Evolutionary conservation across 345 rosid genomes (phyloP), one percentile per base, ranked within the genome.

Genomic region (Nasturtium officinale): DNA sequence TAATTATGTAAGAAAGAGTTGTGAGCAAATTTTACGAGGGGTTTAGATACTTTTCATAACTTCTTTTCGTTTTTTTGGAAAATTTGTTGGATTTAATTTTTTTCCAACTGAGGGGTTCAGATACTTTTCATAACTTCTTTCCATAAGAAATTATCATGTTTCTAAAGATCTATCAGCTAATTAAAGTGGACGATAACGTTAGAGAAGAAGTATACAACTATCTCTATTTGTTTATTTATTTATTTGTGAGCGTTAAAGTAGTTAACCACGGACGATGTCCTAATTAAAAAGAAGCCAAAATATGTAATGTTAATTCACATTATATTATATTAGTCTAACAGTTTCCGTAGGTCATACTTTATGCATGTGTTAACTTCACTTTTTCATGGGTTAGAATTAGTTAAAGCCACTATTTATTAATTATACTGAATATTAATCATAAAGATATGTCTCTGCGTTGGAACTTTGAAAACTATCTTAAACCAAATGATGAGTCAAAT

Each of bases 301-400:
- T 5, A 35, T 67, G 35, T 59, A 60, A 61, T 61, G 23, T 47
- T 45, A 45, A 45, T 52, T 67, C 29, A 46, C 75, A 69, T 61
- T 61, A 61, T 55, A 30, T 25, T 35, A 63, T 60, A 70, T 55
- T 55, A 70, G 38, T 58, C 76, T 69, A 63, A 46, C 61, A 55
- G 65, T 46, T 56, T 40, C 48, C 76, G 48, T 77, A 77, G 80
- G 72, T 50, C 57, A 56, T 64, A 65, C 80, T 77, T 77, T 77
- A 71, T 65, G 72, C 80, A 77, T 77, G 80, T 71, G 80, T 77
- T 37, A 71, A 57, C 56, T 65, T 77, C 76, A 64, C 72, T 65
- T 77, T 75, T 69, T 46, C 76, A 71, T 58, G 71, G 40, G 50
- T 65, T 71, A 77, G 50, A 61, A 55, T 71, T 54, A 63, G 33